These are phyloP conservation scores for Hypoxylon cercidicola DNA, from an alignment of 495 filamentous ascomycete species.

Conservation along the genomic window DNA sequence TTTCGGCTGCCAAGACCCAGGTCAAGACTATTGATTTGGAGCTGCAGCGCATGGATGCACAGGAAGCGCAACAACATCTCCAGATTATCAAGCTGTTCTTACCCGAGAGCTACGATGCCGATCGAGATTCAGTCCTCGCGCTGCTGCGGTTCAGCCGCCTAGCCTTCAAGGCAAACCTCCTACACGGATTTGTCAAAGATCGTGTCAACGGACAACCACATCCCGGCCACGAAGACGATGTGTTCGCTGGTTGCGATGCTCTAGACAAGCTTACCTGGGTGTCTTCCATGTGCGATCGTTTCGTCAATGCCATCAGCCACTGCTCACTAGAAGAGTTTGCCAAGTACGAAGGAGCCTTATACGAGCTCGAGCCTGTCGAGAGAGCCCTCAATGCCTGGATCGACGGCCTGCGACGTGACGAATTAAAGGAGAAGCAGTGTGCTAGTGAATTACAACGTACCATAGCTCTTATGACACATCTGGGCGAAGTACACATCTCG, in stretches of 20 bases:
- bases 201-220: constrained; percentile 67
- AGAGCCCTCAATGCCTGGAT: constrained; percentile 89
- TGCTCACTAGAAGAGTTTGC: constrained; percentile 82
- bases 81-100: constrained; percentile 88
- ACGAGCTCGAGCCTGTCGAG: constrained; percentile 94
- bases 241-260: constrained; percentile 80
- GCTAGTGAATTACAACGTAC: constrained; percentile 81
- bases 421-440: constrained; percentile 85
- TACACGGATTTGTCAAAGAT: constrained; percentile 83
- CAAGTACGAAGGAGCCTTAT: constrained; percentile 77
- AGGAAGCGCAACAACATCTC: constrained; percentile 88
- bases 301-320: constrained; percentile 77
- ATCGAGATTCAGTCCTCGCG: constrained; percentile 84
- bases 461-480: constrained; percentile 85
- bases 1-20: constrained; percentile 88
- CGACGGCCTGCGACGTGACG: constrained; percentile 81
- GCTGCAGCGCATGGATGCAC: constrained; percentile 84
- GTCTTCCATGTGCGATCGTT: constrained; percentile 80
- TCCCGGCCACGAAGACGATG: constrained; percentile 71
- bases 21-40: constrained; percentile 94
- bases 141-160: constrained; percentile 88
- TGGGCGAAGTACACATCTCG: constrained; percentile 82
- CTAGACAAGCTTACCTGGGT: constrained; percentile 90
- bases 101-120: constrained; percentile 82
- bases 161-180: constrained; percentile 84